Percentiles rank a stretch among this genome's conserved stretches.
These are phyloP conservation scores for Aegilops speltoides DNA, from an alignment of 176 grass and related monocot species.

Conservation along the genomic window DNA sequence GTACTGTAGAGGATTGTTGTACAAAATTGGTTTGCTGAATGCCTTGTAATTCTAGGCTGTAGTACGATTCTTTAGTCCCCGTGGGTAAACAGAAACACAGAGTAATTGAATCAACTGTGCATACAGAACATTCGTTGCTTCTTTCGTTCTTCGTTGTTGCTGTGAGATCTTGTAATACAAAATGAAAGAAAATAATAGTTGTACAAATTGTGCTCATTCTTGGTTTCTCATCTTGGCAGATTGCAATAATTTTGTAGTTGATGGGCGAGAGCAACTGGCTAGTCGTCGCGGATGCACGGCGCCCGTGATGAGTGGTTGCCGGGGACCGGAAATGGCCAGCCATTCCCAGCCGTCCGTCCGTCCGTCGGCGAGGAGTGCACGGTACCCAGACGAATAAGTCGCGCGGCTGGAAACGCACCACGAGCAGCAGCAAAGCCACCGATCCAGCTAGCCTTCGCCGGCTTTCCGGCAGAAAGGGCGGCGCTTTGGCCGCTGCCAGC, in stretches of 20 bases:
- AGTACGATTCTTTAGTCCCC: conserved; percentile 17
- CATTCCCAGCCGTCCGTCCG: conserved; percentile 15
- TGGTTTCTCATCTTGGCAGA: background rate
- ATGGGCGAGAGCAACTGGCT: background rate
- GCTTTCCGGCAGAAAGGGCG: conserved; percentile 44
- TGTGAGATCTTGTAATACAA: background rate
- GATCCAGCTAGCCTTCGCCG: conserved; percentile 34
- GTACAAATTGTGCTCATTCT: background rate
- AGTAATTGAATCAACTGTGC: conserved; percentile 37
- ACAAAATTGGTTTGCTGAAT: conserved; percentile 24
- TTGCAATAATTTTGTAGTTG: conserved; percentile 15
- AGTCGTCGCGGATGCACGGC: background rate
- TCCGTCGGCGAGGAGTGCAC: background rate
- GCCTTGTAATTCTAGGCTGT: background rate
- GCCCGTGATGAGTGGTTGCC: background rate
- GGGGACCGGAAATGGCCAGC: conserved; percentile 9
- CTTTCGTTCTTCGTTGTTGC: background rate
- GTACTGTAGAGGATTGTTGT: background rate
- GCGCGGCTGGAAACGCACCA: conserved; percentile 31
- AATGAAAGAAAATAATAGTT: background rate
- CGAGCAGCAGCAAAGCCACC: conserved; percentile 8
- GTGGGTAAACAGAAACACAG: background rate
- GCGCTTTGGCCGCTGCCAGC: conserved; percentile 31
- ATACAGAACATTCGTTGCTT: conserved; percentile 14
- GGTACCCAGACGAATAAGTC: conserved; percentile 31